Percentiles rank a stretch among this genome's conserved stretches.
Evolutionary conservation across 306 rosid species (phyloP).

Genomic region (Sicyos edulis): DNA sequence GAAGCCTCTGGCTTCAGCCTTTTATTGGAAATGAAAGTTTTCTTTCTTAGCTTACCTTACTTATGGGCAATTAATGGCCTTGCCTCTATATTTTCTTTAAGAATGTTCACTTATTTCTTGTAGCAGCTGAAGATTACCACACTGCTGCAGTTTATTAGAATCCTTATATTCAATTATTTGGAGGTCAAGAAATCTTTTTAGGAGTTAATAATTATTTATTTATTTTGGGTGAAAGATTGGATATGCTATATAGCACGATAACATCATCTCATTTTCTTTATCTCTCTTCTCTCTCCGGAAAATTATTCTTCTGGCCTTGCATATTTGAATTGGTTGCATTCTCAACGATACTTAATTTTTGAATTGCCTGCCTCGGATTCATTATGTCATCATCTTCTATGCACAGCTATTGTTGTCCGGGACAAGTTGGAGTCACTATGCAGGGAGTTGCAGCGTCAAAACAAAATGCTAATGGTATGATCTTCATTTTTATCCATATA

Average conservation of each 20-base stretch:
- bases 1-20: neutral
- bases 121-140: conserved; percentile 8
- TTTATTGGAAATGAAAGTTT: neutral
- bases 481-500: conserved; percentile 21
- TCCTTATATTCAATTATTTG: neutral
- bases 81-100: neutral
- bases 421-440: conserved; percentile 92
- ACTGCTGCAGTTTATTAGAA: neutral
- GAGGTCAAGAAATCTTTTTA: conserved; percentile 1
- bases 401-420: conserved; percentile 72
- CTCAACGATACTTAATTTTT: neutral
- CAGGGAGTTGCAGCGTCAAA: conserved; percentile 94
- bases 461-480: conserved; percentile 85
- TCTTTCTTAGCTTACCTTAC: neutral
- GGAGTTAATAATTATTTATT: neutral
- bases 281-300: neutral
- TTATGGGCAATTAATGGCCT: neutral
- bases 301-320: neutral
- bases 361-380: neutral
- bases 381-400: conserved; percentile 19
- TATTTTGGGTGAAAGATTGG: neutral
- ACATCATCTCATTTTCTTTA: neutral
- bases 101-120: neutral
- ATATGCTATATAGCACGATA: neutral
- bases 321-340: neutral